Evolutionary conservation across 1,139 yeast species (phyloP), one percentile per base, ranked within the genome.

Genomic region (Saccharomyces pastorianus): DNA sequence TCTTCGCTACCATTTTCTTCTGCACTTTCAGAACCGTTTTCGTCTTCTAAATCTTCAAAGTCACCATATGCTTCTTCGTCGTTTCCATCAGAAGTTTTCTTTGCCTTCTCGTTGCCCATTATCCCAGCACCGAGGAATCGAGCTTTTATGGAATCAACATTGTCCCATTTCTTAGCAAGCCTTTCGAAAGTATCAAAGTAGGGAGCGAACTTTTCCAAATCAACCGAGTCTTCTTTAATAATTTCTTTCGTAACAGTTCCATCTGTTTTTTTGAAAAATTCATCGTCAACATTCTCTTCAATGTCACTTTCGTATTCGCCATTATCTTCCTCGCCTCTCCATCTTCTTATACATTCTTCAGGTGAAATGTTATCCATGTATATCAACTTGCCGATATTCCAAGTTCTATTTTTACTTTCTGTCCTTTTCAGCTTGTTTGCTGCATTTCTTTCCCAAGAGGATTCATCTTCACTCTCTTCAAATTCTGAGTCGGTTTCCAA

Each of bases 321-420:
- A 27, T 71, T 74, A 8, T 70, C 76, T 31, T 76, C 81, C 58
- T 80, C 82, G 31, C 77, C 74, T 60, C 70, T 82, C 96, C 97
- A 91, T 69, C 93, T 80, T 50, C 74, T 76, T 50, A 91, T 74
- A 28, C 82, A 96, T 53, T 88, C 96, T 0, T 74, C 74, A 0
- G 97, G 93, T 7, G 83, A 80, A 47, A 89, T 74, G 61, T 87
- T 86, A 54, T 84, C 82, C 81, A 86, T 77, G 68, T 93, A 93
- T 9, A 93, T 73, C 54, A 93, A 73, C 66, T 87, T 88, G 64
- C 86, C 84, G 58, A 93, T 81, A 68, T 93, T 88, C 91, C 95
- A 88, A 57, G 75, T 71, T 73, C 76, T 81, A 9, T 59, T 61
- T 47, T 59, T 62, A 14, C 54, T 56, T 1, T 50, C 53, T 69